Conservation (phyloP, 768 basidiomycete genomes). For the Cystofilobasidium bisporidii region DNA sequence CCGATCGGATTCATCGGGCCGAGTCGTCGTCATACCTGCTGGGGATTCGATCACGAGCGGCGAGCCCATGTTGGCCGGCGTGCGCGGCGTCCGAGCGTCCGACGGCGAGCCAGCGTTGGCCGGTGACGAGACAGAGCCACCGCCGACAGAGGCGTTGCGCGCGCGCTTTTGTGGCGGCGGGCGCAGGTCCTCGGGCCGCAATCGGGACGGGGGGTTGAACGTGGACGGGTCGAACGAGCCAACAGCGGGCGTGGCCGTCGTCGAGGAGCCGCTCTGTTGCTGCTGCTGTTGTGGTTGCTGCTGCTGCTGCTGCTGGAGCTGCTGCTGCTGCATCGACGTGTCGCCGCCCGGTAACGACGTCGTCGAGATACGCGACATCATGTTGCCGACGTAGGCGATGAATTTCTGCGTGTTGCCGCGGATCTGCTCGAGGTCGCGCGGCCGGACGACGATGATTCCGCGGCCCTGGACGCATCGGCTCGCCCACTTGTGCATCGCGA, state of each 20-base stretch:
- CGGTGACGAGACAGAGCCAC: conserved; percentile 15
- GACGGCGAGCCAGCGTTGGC: conserved; percentile 13
- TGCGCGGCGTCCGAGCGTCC: conserved; percentile 18
- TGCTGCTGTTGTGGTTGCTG: conserved; percentile 8
- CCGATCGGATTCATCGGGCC: background rate
- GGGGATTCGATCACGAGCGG: conserved; percentile 11
- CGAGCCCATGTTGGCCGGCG: conserved; percentile 10
- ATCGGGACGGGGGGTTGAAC: conserved; percentile 8
- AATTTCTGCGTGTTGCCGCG: conserved; percentile 15
- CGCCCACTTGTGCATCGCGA: conserved; percentile 18
- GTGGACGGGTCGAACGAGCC: conserved; percentile 2
- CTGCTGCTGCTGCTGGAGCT: conserved; percentile 19
- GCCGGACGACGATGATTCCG: conserved; percentile 5
- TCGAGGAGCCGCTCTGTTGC: background rate
- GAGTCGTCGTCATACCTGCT: conserved; percentile 9
- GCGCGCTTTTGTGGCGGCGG: conserved; percentile 25
- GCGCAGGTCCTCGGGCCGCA: conserved; percentile 24
- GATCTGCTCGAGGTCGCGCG: conserved; percentile 15
- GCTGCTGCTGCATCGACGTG: conserved; percentile 8
- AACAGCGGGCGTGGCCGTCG: background rate
- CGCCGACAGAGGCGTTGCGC: conserved; percentile 18
- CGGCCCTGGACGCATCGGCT: conserved; percentile 10
- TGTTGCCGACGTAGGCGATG: conserved; percentile 15
- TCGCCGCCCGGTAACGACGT: background rate
- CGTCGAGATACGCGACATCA: conserved; percentile 16